Evolutionary conservation across 352 stramenopile genomes (phyloP).

Genomic region (Pythium monospermum): DNA sequence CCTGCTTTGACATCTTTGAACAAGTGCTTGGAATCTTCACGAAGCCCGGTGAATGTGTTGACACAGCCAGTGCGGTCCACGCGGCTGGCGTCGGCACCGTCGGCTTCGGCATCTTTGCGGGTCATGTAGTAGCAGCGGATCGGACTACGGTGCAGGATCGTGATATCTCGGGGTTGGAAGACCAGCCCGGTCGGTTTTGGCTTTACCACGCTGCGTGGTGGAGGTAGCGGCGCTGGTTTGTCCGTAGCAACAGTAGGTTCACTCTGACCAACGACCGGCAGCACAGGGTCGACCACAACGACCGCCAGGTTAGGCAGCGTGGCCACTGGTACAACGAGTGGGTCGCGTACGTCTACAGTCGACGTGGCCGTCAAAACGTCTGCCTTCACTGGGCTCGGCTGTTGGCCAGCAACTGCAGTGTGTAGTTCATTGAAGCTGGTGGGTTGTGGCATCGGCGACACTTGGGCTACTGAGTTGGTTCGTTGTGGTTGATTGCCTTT

Average conservation of each 20-base stretch:
- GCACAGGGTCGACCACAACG: not conserved
- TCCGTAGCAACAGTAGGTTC: not conserved
- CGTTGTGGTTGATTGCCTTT: slow-evolving; percentile 28
- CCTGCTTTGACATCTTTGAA: slow-evolving; percentile 59
- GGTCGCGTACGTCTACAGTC: too few species aligned
- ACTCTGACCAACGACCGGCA: too few species aligned
- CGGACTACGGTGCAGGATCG: slow-evolving; percentile 69
- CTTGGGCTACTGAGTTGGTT: slow-evolving; percentile 1
- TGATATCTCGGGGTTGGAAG: slow-evolving; percentile 74
- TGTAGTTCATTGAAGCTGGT: too few species aligned
- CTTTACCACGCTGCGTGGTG: not conserved
- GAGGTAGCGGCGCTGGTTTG: too few species aligned
- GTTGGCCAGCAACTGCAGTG: too few species aligned
- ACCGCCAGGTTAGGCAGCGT: not conserved
- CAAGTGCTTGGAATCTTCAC: slow-evolving; percentile 77
- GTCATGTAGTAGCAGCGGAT: slow-evolving; percentile 78
- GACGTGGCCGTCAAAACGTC: not conserved
- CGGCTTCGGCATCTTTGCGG: slow-evolving; percentile 71
- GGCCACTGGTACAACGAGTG: too few species aligned
- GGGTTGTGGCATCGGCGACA: not conserved
- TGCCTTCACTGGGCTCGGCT: not conserved
- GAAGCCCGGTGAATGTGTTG: slow-evolving; percentile 82
- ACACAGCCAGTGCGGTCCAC: slow-evolving; percentile 63
- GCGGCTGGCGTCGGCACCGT: slow-evolving; percentile 50
- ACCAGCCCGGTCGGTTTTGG: not conserved